Conservation (phyloP, 495 filamentous ascomycete species). For the Aspergillus haitiensis region DNA sequence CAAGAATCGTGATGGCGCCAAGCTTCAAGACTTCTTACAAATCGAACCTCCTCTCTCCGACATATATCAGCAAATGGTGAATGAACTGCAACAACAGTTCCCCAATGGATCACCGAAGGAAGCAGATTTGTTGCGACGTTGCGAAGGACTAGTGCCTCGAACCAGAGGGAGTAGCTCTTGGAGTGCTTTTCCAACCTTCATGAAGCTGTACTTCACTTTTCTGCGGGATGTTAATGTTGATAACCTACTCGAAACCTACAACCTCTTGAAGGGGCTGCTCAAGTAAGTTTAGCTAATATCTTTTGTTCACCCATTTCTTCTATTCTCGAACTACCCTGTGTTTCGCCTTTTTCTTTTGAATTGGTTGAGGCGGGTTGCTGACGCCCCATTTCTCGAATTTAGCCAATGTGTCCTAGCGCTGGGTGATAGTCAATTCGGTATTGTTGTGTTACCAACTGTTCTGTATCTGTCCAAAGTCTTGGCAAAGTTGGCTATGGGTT, state of each 20-base stretch:
- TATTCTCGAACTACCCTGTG: not conserved
- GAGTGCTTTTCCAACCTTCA: slow-evolving; percentile 72
- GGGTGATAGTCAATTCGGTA: slow-evolving; percentile 72
- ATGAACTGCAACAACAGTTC: slow-evolving; percentile 61
- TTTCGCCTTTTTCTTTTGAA: not conserved
- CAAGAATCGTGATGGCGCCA: slow-evolving; percentile 51
- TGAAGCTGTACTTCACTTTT: slow-evolving; percentile 76
- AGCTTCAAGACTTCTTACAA: slow-evolving; percentile 58
- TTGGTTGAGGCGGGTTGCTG: slow-evolving; percentile 5
- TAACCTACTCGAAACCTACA: slow-evolving; percentile 72
- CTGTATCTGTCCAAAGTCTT: slow-evolving; percentile 74
- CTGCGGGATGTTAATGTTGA: slow-evolving; percentile 74
- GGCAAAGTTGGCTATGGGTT: slow-evolving; percentile 73
- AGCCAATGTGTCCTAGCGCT: slow-evolving; percentile 79
- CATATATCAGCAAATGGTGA: slow-evolving; percentile 65
- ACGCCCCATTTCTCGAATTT: slow-evolving; percentile 1
- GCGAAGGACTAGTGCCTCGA: slow-evolving; percentile 57
- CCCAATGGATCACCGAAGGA: slow-evolving; percentile 49
- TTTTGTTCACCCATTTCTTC: not conserved
- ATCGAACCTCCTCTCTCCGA: slow-evolving; percentile 65
- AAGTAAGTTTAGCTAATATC: slow-evolving; percentile 52
- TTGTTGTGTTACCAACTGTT: slow-evolving; percentile 73
- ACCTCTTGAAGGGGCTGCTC: slow-evolving; percentile 66
- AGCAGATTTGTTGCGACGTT: slow-evolving; percentile 57
- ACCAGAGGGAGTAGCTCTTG: slow-evolving; percentile 64